A percentile compares a stretch with the other conserved stretches of the same genome.
These are phyloP conservation scores for Pythium biforme DNA, from an alignment of 352 stramenopile genomes.

Conservation along the genomic window DNA sequence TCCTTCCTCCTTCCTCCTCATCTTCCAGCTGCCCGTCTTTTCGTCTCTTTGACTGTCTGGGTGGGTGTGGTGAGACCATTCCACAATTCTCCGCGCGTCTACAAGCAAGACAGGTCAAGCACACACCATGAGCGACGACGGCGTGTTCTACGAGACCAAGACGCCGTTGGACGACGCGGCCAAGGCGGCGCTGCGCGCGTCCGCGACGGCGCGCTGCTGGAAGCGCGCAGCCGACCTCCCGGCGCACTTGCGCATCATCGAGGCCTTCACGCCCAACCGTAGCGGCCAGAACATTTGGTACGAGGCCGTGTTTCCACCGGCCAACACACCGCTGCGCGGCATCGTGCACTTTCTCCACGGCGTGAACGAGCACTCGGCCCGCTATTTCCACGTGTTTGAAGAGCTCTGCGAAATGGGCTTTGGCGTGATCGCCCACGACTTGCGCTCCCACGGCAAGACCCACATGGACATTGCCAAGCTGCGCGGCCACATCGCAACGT, in stretches of 20 bases:
- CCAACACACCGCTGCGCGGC: slow-evolving; percentile 16
- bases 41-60: neutral
- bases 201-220: slow-evolving; percentile 18
- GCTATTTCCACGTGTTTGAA: slow-evolving; percentile 26
- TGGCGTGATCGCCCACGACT: slow-evolving; percentile 23
- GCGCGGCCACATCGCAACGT: slow-evolving; percentile 16
- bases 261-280: slow-evolving; percentile 10
- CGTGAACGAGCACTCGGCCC: slow-evolving; percentile 22
- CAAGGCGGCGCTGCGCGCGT: slow-evolving; percentile 13
- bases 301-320: slow-evolving; percentile 15
- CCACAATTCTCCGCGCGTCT: neutral
- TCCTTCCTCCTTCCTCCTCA: too few species aligned
- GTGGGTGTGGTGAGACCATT: neutral
- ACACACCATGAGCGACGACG: slow-evolving; percentile 3
- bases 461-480: slow-evolving; percentile 11
- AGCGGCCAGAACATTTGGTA: slow-evolving; percentile 14
- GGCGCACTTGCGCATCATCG: slow-evolving; percentile 11
- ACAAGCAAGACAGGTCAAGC: neutral
- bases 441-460: slow-evolving; percentile 17
- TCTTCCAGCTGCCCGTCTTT: too few species aligned
- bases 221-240: slow-evolving; percentile 20
- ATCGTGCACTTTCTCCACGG: slow-evolving; percentile 31
- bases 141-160: slow-evolving; percentile 14
- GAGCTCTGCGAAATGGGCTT: slow-evolving; percentile 17
- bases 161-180: slow-evolving; percentile 1